These are phyloP conservation scores for Boletus patriciae DNA, from an alignment of 768 basidiomycete species.

Conservation along the genomic window DNA sequence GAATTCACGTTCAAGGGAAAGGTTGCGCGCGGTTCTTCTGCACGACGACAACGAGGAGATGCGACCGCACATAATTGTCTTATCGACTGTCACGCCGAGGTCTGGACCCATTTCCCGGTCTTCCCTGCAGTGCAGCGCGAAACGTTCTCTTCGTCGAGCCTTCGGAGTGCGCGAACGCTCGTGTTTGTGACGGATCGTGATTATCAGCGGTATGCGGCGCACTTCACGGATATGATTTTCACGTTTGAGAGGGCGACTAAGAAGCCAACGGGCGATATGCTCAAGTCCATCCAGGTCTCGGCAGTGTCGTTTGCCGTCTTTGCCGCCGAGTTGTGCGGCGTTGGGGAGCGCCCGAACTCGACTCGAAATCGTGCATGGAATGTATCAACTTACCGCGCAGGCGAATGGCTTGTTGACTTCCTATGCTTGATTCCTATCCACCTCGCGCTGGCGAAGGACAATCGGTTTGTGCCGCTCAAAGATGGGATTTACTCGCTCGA, in stretches of 20 bases:
- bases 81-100: slow-evolving; percentile 53
- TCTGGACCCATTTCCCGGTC: slow-evolving; percentile 63
- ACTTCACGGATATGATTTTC: slow-evolving; percentile 47
- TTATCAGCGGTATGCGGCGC: slow-evolving; percentile 36
- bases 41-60: slow-evolving; percentile 4
- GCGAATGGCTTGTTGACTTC: slow-evolving; percentile 63
- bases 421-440: slow-evolving; percentile 66
- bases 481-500: slow-evolving; percentile 53
- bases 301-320: slow-evolving; percentile 34
- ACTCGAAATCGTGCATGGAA: slow-evolving; percentile 21
- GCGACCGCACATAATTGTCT: slow-evolving; percentile 47
- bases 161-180: slow-evolving; percentile 36
- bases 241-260: slow-evolving; percentile 49
- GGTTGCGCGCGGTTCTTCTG: slow-evolving; percentile 22
- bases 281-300: slow-evolving; percentile 40
- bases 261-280: slow-evolving; percentile 50
- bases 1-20: slow-evolving; percentile 56
- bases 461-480: slow-evolving; percentile 59
- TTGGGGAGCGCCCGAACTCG: background rate
- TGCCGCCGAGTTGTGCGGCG: slow-evolving; percentile 8
- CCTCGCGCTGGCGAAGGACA: slow-evolving; percentile 57
- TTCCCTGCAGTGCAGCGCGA: slow-evolving; percentile 51
- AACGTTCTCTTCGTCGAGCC: slow-evolving; percentile 38
- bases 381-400: slow-evolving; percentile 44
- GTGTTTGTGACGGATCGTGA: slow-evolving; percentile 45